A percentile compares a stretch with the other conserved stretches of the same genome.
Conservation (phyloP, 2,329 filamentous ascomycete genomes). For the Cadophora luteo-olivacea region DNA sequence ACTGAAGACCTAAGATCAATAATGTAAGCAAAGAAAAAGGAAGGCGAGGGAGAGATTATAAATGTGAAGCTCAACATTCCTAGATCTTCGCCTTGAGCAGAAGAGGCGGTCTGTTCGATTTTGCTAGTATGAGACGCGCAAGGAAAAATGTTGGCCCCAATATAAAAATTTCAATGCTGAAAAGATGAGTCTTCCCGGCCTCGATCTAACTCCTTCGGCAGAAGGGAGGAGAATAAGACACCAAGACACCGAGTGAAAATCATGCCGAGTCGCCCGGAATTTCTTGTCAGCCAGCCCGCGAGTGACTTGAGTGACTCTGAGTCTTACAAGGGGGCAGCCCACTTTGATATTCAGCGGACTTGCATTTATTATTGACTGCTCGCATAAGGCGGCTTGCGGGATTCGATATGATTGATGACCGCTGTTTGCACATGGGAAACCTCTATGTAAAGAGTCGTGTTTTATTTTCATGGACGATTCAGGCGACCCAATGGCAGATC, state of each 20-base stretch:
- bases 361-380: conserved; percentile 8
- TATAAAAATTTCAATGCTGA: not conserved
- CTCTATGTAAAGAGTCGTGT: not conserved
- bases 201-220: not conserved
- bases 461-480: not conserved
- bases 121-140: not conserved
- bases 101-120: not conserved
- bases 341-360: conserved; percentile 21
- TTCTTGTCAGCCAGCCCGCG: conserved; percentile 2
- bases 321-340: conserved; percentile 20
- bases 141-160: not conserved
- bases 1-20: not conserved
- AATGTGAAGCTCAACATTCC: not conserved
- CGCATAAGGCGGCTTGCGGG: conserved; percentile 3
- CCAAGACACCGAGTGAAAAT: conserved; percentile 4
- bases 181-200: not conserved
- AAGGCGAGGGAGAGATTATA: not conserved
- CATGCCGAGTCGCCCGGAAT: not conserved
- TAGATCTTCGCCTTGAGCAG: not conserved
- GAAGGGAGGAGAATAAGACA: not conserved
- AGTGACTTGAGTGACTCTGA: not conserved
- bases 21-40: not conserved
- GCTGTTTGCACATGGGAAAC: conserved; percentile 4
- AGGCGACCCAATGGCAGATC: not conserved
- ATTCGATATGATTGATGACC: not conserved